Evolutionary conservation across 331 rosid species (phyloP), one percentile per base, ranked within the genome.

Genomic region (Telfairia occidentalis): DNA sequence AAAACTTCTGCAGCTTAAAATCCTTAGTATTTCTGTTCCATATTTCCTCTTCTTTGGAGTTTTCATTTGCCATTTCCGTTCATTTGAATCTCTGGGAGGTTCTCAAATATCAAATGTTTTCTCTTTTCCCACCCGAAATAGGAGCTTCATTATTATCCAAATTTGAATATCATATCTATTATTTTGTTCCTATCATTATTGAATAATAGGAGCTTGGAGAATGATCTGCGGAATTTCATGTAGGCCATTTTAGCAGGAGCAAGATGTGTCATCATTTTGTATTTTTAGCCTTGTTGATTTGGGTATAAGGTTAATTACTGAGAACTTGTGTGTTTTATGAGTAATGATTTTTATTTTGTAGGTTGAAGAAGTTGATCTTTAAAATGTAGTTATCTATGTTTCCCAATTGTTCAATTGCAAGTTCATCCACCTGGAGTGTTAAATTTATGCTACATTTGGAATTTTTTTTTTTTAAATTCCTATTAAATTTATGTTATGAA

Each of bases 1-100:
- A 88, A 88, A 82, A 84, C 85, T 6, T 67, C 64, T 59, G n/a
- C 37, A 59, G 88, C 86, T 61, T 90, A 77, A 84, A 29, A 76
- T 42, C 37, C 8, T 2, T 21, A 42, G 58, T 57, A 9, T 26
- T 75, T 26, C 11, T 24, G 29, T 9, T 63, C 29, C 46, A n/a
- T 63, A 34, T 35, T 3, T 72, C 9, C 38, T 18, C 50, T 45
- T 66, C 29, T 11, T 49, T 49, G 60, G 28, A 32, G 18, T 49
- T 24, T 72, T 72, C n/a, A 1, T 72, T 30, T 9, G 71, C 34
- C 58, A 43, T 16, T 73, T 53, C 7, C 2, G n/a, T 71, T 71
- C 61, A 71, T 72, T 16, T 21, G 59, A 12, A 26, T 43, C 35
- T 46, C 15, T 45, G 58, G 26, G 29, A 32, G 54, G 54, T 24